phyloP scores from a whole-genome alignment of 208 protist species.

The Acanthamoeba divionensis region DNA sequence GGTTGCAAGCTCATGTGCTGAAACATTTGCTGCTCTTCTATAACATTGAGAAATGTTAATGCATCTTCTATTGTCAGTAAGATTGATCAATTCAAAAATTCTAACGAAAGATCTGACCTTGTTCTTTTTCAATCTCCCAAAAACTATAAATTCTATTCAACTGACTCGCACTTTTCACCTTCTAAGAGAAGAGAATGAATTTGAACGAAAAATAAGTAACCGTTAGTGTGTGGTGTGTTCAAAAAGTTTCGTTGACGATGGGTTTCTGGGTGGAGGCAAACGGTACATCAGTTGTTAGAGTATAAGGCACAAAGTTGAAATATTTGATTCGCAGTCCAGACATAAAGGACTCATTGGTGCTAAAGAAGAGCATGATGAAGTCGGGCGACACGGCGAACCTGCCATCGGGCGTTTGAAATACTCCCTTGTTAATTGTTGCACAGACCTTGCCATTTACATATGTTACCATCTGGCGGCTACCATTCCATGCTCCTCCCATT shows the following conservation, averaged over 20 bases:
- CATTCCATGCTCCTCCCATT: constrained; percentile 3
- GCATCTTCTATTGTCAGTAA: too few species aligned
- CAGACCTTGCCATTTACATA: constrained; percentile 53
- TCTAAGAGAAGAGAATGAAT: not conserved
- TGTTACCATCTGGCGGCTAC: constrained; percentile 31
- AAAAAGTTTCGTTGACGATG: not conserved
- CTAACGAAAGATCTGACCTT: not conserved
- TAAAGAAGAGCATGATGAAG: constrained; percentile 35
- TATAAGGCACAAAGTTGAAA: constrained; percentile 25
- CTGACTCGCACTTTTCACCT: constrained; percentile 35
- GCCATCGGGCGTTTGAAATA: constrained; percentile 50
- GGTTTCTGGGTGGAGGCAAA: too few species aligned
- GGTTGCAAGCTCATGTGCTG: constrained; percentile 54
- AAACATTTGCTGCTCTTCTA: constrained; percentile 41
- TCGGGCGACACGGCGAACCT: constrained; percentile 48
- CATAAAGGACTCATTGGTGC: constrained; percentile 42
- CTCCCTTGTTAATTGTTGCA: constrained; percentile 45
- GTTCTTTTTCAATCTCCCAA: constrained; percentile 53
- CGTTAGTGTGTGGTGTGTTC: not conserved
- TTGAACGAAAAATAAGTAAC: not conserved
- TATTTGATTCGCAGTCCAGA: constrained; percentile 31
- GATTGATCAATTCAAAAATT: not conserved
- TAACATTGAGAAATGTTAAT: not conserved
- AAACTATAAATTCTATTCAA: constrained; percentile 54
- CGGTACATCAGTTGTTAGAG: constrained; percentile 14